Percentiles rank a stretch among this genome's conserved stretches.
Conservation (phyloP, 1,139 yeast genomes). For the Yamadazyma taylorii region DNA sequence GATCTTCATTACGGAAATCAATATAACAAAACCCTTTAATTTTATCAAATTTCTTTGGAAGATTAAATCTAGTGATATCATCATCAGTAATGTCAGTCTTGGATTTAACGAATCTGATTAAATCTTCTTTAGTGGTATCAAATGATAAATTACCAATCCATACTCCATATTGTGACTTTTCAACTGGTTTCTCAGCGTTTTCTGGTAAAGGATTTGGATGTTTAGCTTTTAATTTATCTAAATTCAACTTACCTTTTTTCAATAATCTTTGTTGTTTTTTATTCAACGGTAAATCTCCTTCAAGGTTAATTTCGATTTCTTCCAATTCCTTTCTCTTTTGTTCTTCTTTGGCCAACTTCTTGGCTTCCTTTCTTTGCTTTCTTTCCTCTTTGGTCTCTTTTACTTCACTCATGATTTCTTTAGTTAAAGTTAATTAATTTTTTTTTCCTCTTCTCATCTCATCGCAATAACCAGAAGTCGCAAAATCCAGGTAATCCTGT, state of each 20-base stretch:
- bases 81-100: conserved; percentile 53
- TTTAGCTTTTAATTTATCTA: conserved; percentile 56
- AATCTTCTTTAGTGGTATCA: conserved; percentile 77
- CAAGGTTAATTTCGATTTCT: conserved; percentile 80
- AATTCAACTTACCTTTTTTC: conserved; percentile 73
- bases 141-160: conserved; percentile 95
- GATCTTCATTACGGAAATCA: conserved; percentile 68
- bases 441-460: conserved; percentile 5
- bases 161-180: conserved; percentile 65
- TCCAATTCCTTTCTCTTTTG: conserved; percentile 24
- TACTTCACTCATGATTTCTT: conserved; percentile 1
- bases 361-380: conserved; percentile 7
- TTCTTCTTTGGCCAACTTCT: neutral
- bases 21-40: conserved; percentile 90
- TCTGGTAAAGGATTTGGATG: conserved; percentile 45
- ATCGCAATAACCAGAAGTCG: conserved; percentile 2
- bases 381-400: conserved; percentile 10
- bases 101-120: conserved; percentile 60
- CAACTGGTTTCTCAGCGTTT: conserved; percentile 22
- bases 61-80: conserved; percentile 61
- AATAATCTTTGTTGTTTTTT: conserved; percentile 87
- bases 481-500: too few species aligned
- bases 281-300: conserved; percentile 79
- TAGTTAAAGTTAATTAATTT: conserved; percentile 1
- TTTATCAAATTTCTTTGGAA: conserved; percentile 64